A percentile compares a stretch with the other conserved stretches of the same genome.
phyloP scores from a whole-genome alignment of 2,329 filamentous ascomycete genomes.

The Tolypocladium inflatum region DNA sequence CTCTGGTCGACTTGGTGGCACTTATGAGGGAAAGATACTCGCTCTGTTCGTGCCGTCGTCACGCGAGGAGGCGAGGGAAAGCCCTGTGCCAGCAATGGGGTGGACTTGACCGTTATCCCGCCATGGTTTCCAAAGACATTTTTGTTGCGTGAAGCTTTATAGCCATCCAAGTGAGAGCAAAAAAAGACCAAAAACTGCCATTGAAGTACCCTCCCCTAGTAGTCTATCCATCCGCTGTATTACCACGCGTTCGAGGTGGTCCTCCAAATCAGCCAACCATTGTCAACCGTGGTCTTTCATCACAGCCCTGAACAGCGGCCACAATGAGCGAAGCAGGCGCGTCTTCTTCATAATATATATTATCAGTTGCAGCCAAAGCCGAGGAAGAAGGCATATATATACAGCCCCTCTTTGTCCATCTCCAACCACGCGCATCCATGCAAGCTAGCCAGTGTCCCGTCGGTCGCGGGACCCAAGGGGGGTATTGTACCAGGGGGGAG shows the following conservation, averaged over 20 bases:
- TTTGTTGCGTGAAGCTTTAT: conserved; percentile 17
- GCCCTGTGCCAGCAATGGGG: conserved; percentile 87
- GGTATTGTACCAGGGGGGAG: not conserved
- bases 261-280: not conserved
- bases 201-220: not conserved
- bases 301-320: not conserved
- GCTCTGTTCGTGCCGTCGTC: conserved; percentile 11
- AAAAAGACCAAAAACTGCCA: conserved; percentile 11
- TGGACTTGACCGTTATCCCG: conserved; percentile 85
- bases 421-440: not conserved
- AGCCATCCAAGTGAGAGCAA: conserved; percentile 12
- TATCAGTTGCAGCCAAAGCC: not conserved
- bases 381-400: not conserved
- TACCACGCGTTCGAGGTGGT: not conserved
- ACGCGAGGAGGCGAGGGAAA: conserved; percentile 64
- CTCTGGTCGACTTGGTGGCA: conserved; percentile 54
- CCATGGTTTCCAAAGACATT: conserved; percentile 21
- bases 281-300: no score
- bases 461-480: not conserved
- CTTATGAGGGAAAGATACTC: conserved; percentile 99
- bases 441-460: not conserved
- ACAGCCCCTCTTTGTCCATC: not conserved
- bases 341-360: not conserved
- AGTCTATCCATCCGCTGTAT: not conserved
- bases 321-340: not conserved